Evolutionary conservation across 1,139 yeast genomes (phyloP).

Genomic region (Protomyces arabidopsidicola): DNA sequence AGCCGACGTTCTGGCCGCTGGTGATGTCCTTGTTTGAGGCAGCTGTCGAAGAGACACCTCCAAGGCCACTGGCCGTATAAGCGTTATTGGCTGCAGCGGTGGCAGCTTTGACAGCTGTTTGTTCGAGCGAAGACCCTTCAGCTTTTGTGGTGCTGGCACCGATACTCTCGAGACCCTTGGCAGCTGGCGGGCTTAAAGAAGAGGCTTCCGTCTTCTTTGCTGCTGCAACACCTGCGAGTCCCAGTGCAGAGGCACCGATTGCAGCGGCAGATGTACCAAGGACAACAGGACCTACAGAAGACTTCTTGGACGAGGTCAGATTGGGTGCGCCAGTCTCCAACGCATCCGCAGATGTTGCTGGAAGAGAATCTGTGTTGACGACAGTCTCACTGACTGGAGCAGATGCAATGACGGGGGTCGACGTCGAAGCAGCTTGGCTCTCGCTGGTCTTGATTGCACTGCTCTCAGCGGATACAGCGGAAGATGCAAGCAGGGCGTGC

Average conservation of each 20-base stretch:
- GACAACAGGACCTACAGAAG: neutral
- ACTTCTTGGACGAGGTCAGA: neutral
- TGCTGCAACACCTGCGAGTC: neutral
- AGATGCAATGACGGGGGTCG: neutral
- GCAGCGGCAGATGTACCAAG: slow-evolving; percentile 15
- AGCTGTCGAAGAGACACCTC: neutral
- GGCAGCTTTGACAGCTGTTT: slow-evolving; percentile 22
- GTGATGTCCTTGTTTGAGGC: neutral
- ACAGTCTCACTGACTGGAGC: neutral
- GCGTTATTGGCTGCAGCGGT: slow-evolving; percentile 26
- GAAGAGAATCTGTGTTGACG: neutral
- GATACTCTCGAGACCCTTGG: neutral
- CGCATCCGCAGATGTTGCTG: neutral
- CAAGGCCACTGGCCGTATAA: slow-evolving; percentile 18
- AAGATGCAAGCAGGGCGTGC: neutral
- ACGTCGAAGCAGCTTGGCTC: neutral
- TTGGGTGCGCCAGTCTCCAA: neutral
- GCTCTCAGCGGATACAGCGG: neutral
- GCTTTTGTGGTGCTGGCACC: neutral
- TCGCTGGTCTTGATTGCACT: neutral
- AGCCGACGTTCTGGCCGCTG: slow-evolving; percentile 9
- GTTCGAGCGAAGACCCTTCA: slow-evolving; percentile 8
- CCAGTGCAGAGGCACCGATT: slow-evolving; percentile 10
- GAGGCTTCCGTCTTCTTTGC: neutral
- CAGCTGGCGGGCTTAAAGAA: neutral